These are phyloP conservation scores for Hypoxylon trugodes DNA, from an alignment of 495 filamentous ascomycete genomes.

Conservation along the genomic window DNA sequence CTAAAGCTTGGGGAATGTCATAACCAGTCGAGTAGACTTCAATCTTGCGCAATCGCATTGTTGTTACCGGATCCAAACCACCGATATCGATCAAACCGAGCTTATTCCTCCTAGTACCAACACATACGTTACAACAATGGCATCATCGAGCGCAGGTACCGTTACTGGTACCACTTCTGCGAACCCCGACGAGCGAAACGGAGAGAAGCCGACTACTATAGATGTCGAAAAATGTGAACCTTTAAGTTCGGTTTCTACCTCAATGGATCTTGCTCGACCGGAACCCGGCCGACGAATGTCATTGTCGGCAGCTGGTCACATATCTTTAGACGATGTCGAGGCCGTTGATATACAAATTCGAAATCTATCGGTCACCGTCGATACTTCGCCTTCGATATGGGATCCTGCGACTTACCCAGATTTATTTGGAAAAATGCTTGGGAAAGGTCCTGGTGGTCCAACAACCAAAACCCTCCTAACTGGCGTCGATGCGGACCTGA, in stretches of 20 bases:
- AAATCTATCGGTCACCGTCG: constrained; percentile 63
- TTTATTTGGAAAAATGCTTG: constrained; percentile 46
- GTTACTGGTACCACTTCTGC: background rate
- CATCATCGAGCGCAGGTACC: constrained; percentile 11
- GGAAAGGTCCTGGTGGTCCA: constrained; percentile 35
- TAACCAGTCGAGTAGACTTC: constrained; percentile 2
- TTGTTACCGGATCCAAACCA: background rate
- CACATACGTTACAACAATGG: constrained; percentile 11
- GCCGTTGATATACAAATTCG: constrained; percentile 65
- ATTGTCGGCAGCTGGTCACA: constrained; percentile 45
- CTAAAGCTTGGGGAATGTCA: constrained; percentile 15
- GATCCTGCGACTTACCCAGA: constrained; percentile 42
- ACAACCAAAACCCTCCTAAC: constrained; percentile 43
- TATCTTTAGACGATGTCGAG: constrained; percentile 69
- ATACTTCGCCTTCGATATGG: constrained; percentile 54
- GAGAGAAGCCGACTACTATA: constrained; percentile 3
- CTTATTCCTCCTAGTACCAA: too few relatives aligned
- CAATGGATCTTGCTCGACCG: constrained; percentile 30
- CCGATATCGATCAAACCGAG: background rate
- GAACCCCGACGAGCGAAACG: background rate
- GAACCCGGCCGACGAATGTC: constrained; percentile 27
- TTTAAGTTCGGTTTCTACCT: constrained; percentile 35
- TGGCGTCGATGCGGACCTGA: constrained; percentile 38
- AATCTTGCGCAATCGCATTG: constrained; percentile 1
- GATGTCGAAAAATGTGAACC: constrained; percentile 32